Evolutionary conservation across 2,329 filamentous ascomycete genomes (phyloP).

Genomic region (Cladosporium sp.): DNA sequence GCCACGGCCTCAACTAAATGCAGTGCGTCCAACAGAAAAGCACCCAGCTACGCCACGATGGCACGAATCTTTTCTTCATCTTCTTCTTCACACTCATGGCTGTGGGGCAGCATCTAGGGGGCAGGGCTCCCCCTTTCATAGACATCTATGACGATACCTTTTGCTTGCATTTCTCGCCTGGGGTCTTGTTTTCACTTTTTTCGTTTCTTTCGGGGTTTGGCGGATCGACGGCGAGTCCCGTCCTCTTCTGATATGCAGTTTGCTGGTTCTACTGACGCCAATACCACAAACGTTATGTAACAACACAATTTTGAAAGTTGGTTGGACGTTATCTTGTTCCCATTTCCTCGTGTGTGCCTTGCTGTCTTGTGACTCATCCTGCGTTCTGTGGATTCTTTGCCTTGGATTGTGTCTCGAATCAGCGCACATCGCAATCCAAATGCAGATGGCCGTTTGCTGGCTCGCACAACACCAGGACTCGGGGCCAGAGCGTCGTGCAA

Average conservation of each 20-base stretch:
- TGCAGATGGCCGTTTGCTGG: background rate
- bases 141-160: background rate
- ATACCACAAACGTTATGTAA: constrained; percentile 8
- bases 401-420: background rate
- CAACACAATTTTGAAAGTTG: constrained; percentile 12
- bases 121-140: constrained; percentile 4
- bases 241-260: constrained; percentile 6
- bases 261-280: constrained; percentile 16
- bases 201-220: constrained; percentile 3
- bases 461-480: background rate
- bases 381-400: too few relatives aligned
- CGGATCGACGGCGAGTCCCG: constrained; percentile 10
- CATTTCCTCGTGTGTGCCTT: background rate
- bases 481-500: background rate
- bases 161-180: background rate
- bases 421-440: background rate
- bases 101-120: constrained; percentile 1
- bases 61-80: constrained; percentile 14
- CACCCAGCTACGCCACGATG: constrained; percentile 10
- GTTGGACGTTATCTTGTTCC: background rate
- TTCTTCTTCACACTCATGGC: background rate
- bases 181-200: background rate
- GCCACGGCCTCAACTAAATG: constrained; percentile 14
- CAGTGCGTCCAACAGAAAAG: constrained; percentile 8
- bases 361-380: too few relatives aligned